Conservation (phyloP, 2,329 filamentous ascomycete species). For the Exophiala oligosperma region DNA sequence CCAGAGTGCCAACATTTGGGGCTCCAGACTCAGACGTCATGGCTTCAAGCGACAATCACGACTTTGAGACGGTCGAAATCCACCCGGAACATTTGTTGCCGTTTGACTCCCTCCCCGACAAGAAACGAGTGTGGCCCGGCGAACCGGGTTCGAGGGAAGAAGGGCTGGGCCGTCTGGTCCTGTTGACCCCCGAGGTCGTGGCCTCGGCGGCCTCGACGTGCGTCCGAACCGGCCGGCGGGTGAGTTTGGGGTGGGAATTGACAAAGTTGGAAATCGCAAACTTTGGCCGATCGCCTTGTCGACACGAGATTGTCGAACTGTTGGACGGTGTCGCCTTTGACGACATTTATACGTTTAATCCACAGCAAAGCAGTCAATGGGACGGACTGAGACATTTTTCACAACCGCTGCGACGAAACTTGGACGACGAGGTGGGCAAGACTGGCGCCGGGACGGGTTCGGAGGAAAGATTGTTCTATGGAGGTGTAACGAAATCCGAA, state of each 20-base stretch:
- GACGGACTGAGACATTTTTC: constrained; percentile 42
- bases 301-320: constrained; percentile 52
- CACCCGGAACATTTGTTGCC: constrained; percentile 24
- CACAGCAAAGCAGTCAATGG: constrained; percentile 50
- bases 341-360: constrained; percentile 49
- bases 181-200: constrained; percentile 55
- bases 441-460: neutral
- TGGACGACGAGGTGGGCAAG: no score
- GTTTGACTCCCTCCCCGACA: constrained; percentile 50
- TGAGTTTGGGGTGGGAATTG: constrained; percentile 57
- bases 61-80: constrained; percentile 5
- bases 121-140: constrained; percentile 50
- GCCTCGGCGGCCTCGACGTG: constrained; percentile 50
- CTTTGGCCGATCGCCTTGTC: constrained; percentile 52
- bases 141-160: constrained; percentile 50
- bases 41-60: neutral
- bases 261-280: constrained; percentile 58
- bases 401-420: neutral
- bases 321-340: constrained; percentile 39
- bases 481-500: constrained; percentile 18
- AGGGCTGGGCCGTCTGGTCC: constrained; percentile 52
- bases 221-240: constrained; percentile 53
- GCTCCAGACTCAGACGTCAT: no score
- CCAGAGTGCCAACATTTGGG: no score
- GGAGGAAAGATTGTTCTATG: constrained; percentile 16